Base-by-base conservation (phyloP, 2,329 filamentous ascomycete genomes). In the Phialophora expanda region DNA sequence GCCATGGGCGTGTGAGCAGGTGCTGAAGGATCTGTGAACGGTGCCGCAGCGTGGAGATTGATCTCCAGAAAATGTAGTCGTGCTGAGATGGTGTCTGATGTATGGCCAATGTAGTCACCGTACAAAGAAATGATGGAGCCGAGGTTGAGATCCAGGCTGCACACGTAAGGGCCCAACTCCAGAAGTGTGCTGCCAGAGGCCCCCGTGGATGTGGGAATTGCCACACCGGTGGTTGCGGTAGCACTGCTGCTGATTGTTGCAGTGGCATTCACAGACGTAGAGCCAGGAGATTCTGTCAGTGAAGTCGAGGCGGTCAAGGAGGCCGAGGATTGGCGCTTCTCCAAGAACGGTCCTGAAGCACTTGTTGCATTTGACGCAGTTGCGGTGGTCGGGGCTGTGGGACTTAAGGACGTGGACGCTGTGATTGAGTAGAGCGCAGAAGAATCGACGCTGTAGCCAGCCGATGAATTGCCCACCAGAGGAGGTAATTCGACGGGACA, bases 31-130 rank as follows among this genome's bases (percentile, higher is more conserved):
- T 77, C 72, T 24, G 76, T 74, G 5, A 76, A 72, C 12, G 80
- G 76, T 7, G 80, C 76, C 4, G 87, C 85, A 24, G 82, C 83
- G 76, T 89, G 87, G 6, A 90, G 72, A 73, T 89, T 88, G 62
- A 90, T 74, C 3, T 82, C 80, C 1, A 90, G 70, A 68, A 83
- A 84, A 1, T 81, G 76, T 8, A 86, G 75, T 50, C 82, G 82
- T 1, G 86, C 86, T 22, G 82, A 82, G 38, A 88, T 75, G 5
- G 84, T 84, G 38, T 83, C 84, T 38, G 82, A 78, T 5, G 86
- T 89, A 5, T 74, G 73, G 12, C 77, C 72, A 54, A 89, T 79
- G 69, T 86, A 89, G 53, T 81, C 79, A n/a, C 77, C 72, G 7
- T 89, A 72, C 14, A 88, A 74, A 54, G 76, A 75, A 14, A 83